These are phyloP conservation scores for Xanthoconium stramineum DNA, from an alignment of 768 basidiomycete genomes.

Conservation along the genomic window DNA sequence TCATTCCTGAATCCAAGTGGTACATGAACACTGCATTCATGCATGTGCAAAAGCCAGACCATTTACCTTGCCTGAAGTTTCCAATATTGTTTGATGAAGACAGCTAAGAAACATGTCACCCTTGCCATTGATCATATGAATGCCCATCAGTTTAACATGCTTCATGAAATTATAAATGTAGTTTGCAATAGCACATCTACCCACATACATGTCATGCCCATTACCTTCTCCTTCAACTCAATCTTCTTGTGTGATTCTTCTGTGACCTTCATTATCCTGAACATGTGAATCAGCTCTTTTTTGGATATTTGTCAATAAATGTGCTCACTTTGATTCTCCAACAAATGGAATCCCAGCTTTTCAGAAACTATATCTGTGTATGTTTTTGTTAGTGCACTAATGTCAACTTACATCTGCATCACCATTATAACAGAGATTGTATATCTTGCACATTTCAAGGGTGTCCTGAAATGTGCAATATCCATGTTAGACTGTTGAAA, in stretches of 20 bases:
- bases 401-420: too few species aligned
- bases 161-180: background rate
- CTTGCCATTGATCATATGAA: background rate
- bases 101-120: background rate
- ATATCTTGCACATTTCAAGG: too few species aligned
- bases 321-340: background rate
- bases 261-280: background rate
- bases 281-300: background rate
- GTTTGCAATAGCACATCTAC: background rate
- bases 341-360: background rate
- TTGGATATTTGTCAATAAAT: background rate
- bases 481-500: too few species aligned
- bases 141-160: background rate
- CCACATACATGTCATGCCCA: background rate
- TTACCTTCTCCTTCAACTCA: background rate
- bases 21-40: too few species aligned
- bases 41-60: too few species aligned
- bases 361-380: too few species aligned
- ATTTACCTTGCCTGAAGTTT: background rate
- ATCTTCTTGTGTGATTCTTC: background rate
- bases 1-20: too few species aligned
- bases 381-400: too few species aligned
- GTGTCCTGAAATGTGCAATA: too few species aligned
- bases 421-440: too few species aligned
- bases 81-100: background rate